A percentile compares a stretch with the other conserved stretches of the same genome.
Conservation (phyloP, 306 rosid species). For the Urtica urens region DNA sequence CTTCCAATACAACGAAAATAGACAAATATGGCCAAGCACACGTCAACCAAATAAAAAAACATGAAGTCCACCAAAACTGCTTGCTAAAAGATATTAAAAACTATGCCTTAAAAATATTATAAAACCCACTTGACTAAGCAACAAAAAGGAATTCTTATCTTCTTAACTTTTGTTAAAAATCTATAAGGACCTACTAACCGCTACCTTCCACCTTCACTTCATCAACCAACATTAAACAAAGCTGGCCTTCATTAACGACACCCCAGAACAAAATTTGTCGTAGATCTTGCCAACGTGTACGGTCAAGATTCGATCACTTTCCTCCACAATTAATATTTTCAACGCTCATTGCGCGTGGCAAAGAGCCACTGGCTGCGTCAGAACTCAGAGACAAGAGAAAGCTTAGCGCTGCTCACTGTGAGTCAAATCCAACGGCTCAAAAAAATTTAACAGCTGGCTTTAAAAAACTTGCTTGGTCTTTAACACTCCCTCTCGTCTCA, state of each 20-base stretch:
- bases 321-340: background rate
- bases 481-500: background rate
- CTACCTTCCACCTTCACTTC: conserved; percentile 11
- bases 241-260: conserved; percentile 6
- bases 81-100: too few relatives aligned
- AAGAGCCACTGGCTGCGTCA: background rate
- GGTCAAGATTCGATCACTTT: conserved; percentile 5
- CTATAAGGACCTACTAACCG: conserved; percentile 16
- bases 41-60: too few relatives aligned
- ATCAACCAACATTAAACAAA: background rate
- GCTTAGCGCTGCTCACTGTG: background rate
- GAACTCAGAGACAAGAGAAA: too few relatives aligned
- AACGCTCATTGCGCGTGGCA: conserved; percentile 6
- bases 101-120: too few relatives aligned
- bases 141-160: too few relatives aligned
- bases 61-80: too few relatives aligned
- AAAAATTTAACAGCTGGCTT: background rate
- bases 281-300: conserved; percentile 15
- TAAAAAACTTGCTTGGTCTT: conserved; percentile 13
- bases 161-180: background rate
- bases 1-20: too few relatives aligned
- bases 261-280: background rate
- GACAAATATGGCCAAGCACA: too few relatives aligned
- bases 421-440: background rate
- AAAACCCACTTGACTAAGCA: too few relatives aligned